Evolutionary conservation across 306 rosid genomes (phyloP).

Genomic region (Sindora glabra): DNA sequence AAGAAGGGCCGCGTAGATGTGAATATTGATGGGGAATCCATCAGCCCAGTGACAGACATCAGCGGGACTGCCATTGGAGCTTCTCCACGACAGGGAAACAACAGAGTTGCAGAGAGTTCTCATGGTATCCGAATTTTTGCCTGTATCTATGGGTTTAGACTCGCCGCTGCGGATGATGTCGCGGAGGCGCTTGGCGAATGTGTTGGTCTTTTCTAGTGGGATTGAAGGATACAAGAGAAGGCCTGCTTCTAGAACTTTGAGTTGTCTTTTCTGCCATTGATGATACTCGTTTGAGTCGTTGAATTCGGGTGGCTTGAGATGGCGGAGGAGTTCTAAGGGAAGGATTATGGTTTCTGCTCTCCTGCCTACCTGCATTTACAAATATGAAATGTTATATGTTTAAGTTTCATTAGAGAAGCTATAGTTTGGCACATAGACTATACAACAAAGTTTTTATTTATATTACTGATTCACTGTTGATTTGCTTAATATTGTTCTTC

Average conservation of each 20-base stretch:
- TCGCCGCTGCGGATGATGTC: conserved; percentile 44
- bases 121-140: conserved; percentile 85
- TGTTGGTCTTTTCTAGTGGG: conserved; percentile 41
- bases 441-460: too few relatives aligned
- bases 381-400: too few relatives aligned
- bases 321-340: conserved; percentile 79
- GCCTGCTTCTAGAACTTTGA: conserved; percentile 66
- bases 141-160: conserved; percentile 44
- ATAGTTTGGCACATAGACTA: too few relatives aligned
- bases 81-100: conserved; percentile 86
- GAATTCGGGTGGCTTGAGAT: conserved; percentile 78
- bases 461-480: too few relatives aligned
- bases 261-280: conserved; percentile 83
- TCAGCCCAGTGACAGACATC: conserved; percentile 98
- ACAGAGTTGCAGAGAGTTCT: conserved; percentile 79
- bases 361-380: conserved; percentile 77
- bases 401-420: too few relatives aligned
- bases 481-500: too few relatives aligned
- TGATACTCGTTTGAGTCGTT: conserved; percentile 74
- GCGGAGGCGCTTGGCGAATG: conserved; percentile 63
- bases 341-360: conserved; percentile 91
- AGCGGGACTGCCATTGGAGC: conserved; percentile 59
- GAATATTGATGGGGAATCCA: conserved; percentile 77
- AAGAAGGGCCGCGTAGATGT: conserved; percentile 63
- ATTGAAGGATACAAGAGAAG: conserved; percentile 80